Conservation (phyloP, 345 rosid species). For the Citrus hindsii region DNA sequence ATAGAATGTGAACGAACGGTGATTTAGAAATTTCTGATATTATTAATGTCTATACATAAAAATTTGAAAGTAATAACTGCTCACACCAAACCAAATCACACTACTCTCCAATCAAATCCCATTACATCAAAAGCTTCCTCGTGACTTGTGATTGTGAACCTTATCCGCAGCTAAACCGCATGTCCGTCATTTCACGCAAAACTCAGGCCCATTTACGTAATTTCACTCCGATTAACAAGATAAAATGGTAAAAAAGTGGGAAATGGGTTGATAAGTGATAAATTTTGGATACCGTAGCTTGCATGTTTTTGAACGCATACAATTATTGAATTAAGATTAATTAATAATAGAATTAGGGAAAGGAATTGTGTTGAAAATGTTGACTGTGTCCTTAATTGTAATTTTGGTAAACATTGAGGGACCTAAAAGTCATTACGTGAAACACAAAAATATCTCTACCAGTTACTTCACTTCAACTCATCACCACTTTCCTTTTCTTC, state of each 20-base stretch:
- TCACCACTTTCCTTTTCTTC: background rate
- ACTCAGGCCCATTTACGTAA: background rate
- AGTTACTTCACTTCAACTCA: background rate
- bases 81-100: background rate
- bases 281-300: too few species aligned
- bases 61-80: background rate
- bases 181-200: background rate
- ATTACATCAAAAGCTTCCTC: background rate
- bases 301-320: too few species aligned
- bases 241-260: too few species aligned
- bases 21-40: background rate
- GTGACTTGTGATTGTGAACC: conserved; percentile 11
- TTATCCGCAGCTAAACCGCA: background rate
- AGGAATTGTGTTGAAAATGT: too few species aligned
- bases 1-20: too few species aligned
- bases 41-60: background rate
- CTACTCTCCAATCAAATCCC: background rate
- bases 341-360: background rate
- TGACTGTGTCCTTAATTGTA: background rate
- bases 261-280: too few species aligned
- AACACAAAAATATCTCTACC: conserved; percentile 4
- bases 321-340: too few species aligned
- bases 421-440: background rate
- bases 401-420: too few species aligned
- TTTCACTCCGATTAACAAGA: background rate